These are phyloP conservation scores for Fagopyrum tataricum DNA, from an alignment of 148 eudicot genomes.

Conservation along the genomic window DNA sequence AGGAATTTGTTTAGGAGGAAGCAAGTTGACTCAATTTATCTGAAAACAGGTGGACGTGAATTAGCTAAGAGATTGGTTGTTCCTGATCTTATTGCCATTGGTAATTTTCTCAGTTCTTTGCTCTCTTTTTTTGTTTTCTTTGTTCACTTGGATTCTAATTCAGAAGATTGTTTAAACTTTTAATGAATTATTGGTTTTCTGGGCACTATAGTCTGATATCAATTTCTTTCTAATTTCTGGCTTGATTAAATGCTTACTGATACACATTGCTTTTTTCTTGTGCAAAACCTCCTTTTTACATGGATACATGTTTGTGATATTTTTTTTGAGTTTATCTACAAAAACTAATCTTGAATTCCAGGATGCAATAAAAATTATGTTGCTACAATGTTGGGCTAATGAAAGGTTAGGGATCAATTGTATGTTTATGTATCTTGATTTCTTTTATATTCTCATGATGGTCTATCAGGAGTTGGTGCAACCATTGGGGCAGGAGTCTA, in stretches of 20 bases:
- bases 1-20: constrained; percentile 26
- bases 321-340: neutral
- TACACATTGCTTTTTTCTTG: neutral
- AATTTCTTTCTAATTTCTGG: neutral
- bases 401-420: neutral
- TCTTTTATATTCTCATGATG: neutral
- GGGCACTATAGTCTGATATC: neutral
- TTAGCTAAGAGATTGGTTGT: constrained; percentile 32
- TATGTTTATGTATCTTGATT: constrained; percentile 3
- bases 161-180: neutral
- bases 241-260: neutral
- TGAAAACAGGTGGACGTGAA: constrained; percentile 22
- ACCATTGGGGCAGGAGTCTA: constrained; percentile 82
- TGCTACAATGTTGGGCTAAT: neutral
- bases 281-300: neutral
- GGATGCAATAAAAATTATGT: neutral
- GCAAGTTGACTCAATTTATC: constrained; percentile 22
- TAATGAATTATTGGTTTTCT: neutral
- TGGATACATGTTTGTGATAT: neutral
- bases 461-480: constrained; percentile 48
- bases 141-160: neutral
- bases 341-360: neutral
- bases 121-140: neutral
- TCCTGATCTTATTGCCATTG: constrained; percentile 36
- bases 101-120: constrained; percentile 14